Evolutionary conservation across 169 alveolate species (phyloP).

Genomic region (Eimeria falciformis): DNA sequence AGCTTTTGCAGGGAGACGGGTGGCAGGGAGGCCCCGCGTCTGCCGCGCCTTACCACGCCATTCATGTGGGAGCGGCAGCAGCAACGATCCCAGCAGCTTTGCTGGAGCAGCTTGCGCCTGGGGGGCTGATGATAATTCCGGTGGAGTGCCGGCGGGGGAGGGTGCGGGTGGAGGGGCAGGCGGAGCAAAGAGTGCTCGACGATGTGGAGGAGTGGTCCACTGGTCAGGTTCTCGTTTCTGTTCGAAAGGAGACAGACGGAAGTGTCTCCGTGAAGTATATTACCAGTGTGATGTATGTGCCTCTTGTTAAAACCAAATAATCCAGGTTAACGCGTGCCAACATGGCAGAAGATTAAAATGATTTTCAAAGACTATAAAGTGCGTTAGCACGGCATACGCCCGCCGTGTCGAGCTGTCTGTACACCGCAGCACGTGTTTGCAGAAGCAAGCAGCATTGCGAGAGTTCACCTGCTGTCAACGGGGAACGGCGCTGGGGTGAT

Average conservation of each 20-base stretch:
- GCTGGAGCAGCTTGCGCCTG: constrained; percentile 86
- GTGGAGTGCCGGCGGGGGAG: constrained; percentile 84
- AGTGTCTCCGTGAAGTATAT: neutral
- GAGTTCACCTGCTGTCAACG: too few relatives aligned
- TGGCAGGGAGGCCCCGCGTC: constrained; percentile 86
- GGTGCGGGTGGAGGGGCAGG: constrained; percentile 10
- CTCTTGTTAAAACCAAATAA: constrained; percentile 48
- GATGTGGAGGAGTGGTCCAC: neutral
- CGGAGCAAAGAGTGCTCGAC: neutral
- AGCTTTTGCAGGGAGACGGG: constrained; percentile 87
- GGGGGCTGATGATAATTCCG: constrained; percentile 91
- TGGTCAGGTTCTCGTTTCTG: constrained; percentile 58
- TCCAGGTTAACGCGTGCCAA: too few relatives aligned
- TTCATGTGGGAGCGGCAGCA: constrained; percentile 93
- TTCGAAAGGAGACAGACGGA: constrained; percentile 59
- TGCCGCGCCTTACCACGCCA: constrained; percentile 89
- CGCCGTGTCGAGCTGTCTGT: too few relatives aligned
- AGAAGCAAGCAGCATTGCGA: too few relatives aligned
- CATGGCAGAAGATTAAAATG: too few relatives aligned
- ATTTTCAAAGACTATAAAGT: too few relatives aligned
- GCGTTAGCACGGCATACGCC: too few relatives aligned
- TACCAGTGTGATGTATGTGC: constrained; percentile 75
- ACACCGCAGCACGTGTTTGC: too few relatives aligned
- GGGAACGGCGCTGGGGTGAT: too few relatives aligned
- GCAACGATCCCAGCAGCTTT: constrained; percentile 84